Base-by-base conservation (phyloP, 192 early-diverging fungal genomes). In the Phycomyces blakesleeanus region DNA sequence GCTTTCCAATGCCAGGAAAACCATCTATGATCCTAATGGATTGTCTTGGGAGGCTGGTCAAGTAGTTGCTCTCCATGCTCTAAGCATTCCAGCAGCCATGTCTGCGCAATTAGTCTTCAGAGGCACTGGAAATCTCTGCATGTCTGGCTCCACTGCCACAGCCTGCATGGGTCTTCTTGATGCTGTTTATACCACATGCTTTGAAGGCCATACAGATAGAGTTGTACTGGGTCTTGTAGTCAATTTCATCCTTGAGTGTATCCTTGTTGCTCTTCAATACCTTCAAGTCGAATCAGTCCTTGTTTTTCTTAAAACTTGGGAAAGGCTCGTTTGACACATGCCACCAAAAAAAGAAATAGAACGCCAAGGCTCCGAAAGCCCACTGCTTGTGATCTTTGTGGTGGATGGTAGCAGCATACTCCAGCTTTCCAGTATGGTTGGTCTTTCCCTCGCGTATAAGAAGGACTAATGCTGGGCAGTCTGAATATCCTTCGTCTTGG, bases 401-500 rank as follows among this genome's bases (percentile, higher is more conserved):
- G 10, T 29, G 10, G 10, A 57, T 57, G 14, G 39, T 20, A 20
- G 29, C 55, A 18, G 34, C 39, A 11, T 57, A 57, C n/a, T 39
- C 9, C 16, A 21, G 21, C 3, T 34, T 15, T 21, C 39, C 34
- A 5, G 10, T 20, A 26, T 38, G 27, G 4, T 34, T 57, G 34
- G 55, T 40, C 38, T 40, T 57, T 57, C 55, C 37, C 0, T 38
- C 16, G 0, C 18, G 21, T 7, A 57, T 57, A 6, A 34, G 16
- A 26, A 57, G 21, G 20, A 57, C 37, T 10, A 57, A 57, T n/a
- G 38, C 55, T 7, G 55, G 55, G 16, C 37, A 57, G 0, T 38
- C n/a, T 38, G 55, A 39, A 8, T 20, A 29, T 38, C 55, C 55
- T n/a, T 57, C 55, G 15, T 56, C 55, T 15, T 56, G 29, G 38